A percentile compares a stretch with the other conserved stretches of the same genome.
Evolutionary conservation across 805 yeast genomes (phyloP).

Genomic region (Lipomyces mesembrius): DNA sequence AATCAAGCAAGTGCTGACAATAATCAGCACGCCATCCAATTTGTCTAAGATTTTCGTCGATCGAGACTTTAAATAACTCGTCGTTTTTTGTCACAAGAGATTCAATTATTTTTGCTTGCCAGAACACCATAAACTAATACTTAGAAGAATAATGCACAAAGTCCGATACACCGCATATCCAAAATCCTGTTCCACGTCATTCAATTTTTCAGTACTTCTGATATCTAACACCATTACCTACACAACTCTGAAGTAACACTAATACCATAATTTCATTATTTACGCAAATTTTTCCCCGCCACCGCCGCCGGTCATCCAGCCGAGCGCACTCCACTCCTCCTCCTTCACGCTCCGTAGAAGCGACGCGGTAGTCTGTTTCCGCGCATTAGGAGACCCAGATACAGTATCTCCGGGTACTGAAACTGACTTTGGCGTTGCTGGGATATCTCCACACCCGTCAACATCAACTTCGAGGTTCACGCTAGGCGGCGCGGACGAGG

Average conservation of each 20-base stretch:
- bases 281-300: not conserved
- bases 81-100: no score
- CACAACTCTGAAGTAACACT: not conserved
- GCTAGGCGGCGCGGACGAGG: constrained; percentile 26
- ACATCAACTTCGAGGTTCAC: constrained; percentile 22
- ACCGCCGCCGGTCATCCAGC: constrained; percentile 11
- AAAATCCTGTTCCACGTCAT: not conserved
- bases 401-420: not conserved
- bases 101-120: no score
- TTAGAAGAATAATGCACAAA: no score
- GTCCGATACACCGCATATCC: not conserved
- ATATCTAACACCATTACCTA: not conserved
- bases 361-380: constrained; percentile 7
- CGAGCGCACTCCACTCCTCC: constrained; percentile 21
- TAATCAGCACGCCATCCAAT: no score
- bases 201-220: not conserved
- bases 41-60: no score
- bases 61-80: no score
- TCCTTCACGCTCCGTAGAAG: constrained; percentile 8
- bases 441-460: not conserved
- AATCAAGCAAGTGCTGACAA: no score
- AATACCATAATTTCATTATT: not conserved
- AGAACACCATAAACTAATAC: no score
- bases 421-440: not conserved
- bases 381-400: not conserved